A percentile compares a stretch with the other conserved stretches of the same genome.
Evolutionary conservation across 129 eudicot species (phyloP).

Genomic region (Lonicera japonica): DNA sequence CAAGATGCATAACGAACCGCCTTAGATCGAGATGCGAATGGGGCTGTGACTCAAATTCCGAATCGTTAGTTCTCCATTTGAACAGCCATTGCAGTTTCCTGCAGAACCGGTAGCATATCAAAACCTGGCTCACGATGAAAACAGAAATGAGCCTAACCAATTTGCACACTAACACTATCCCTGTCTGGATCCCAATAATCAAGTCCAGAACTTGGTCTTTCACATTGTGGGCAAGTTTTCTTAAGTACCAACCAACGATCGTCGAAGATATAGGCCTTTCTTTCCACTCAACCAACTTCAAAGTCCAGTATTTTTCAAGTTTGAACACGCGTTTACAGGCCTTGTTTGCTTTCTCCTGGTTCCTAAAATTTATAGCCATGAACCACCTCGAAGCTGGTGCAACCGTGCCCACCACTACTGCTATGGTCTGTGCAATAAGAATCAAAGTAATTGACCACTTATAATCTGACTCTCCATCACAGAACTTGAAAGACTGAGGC

Average conservation of each 20-base stretch:
- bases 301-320: slow-evolving; percentile 24
- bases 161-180: slow-evolving; percentile 36
- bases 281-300: slow-evolving; percentile 20
- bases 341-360: neutral
- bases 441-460: slow-evolving; percentile 14
- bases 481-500: neutral
- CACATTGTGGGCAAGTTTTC: slow-evolving; percentile 26
- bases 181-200: slow-evolving; percentile 32
- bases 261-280: slow-evolving; percentile 5
- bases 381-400: slow-evolving; percentile 19
- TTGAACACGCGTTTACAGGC: neutral
- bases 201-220: slow-evolving; percentile 23
- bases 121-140: slow-evolving; percentile 14
- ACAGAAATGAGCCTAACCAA: slow-evolving; percentile 31
- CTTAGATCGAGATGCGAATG: slow-evolving; percentile 20
- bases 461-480: neutral
- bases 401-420: slow-evolving; percentile 9
- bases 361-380: slow-evolving; percentile 10
- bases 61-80: neutral
- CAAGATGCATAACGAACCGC: slow-evolving; percentile 61
- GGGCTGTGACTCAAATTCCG: neutral
- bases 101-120: slow-evolving; percentile 1
- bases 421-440: slow-evolving; percentile 1
- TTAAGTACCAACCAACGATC: slow-evolving; percentile 3
- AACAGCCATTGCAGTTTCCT: slow-evolving; percentile 2